A percentile compares a stretch with the other conserved stretches of the same genome.
These are phyloP conservation scores for Digitaria exilis DNA, from an alignment of 202 grass and related monocot species.

Conservation along the genomic window DNA sequence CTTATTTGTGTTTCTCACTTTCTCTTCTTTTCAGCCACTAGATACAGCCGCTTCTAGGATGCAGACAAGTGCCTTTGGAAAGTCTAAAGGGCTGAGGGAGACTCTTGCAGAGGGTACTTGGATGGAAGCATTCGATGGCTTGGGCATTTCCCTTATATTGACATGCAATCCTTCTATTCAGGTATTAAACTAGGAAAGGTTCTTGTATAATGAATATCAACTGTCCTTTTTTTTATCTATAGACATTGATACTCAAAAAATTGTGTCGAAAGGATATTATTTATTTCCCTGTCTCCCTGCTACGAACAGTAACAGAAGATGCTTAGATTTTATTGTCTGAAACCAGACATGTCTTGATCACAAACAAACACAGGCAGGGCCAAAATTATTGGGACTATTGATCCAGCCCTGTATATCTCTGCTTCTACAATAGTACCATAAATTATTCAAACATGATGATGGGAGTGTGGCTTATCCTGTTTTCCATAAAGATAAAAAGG, in stretches of 20 bases:
- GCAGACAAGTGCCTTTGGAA: constrained; percentile 98
- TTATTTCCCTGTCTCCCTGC: background rate
- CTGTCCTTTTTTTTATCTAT: background rate
- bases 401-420: background rate
- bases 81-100: constrained; percentile 83
- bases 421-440: background rate
- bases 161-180: constrained; percentile 99
- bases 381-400: background rate
- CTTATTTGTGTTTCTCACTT: constrained; percentile 22
- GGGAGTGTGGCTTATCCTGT: background rate
- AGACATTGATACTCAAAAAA: too few relatives aligned
- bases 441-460: background rate
- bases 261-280: too few relatives aligned
- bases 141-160: constrained; percentile 93
- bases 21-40: constrained; percentile 62
- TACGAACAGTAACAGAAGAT: background rate
- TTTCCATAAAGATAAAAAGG: background rate
- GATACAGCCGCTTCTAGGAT: constrained; percentile 97
- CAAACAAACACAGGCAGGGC: background rate
- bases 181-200: constrained; percentile 53
- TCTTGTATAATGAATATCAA: background rate
- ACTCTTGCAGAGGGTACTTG: constrained; percentile 83
- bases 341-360: background rate
- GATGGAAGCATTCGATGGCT: constrained; percentile 84
- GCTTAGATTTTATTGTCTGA: background rate